A percentile compares a stretch with the other conserved stretches of the same genome.
Evolutionary conservation across 495 filamentous ascomycete species (phyloP).

Genomic region (Copromyces sp.): DNA sequence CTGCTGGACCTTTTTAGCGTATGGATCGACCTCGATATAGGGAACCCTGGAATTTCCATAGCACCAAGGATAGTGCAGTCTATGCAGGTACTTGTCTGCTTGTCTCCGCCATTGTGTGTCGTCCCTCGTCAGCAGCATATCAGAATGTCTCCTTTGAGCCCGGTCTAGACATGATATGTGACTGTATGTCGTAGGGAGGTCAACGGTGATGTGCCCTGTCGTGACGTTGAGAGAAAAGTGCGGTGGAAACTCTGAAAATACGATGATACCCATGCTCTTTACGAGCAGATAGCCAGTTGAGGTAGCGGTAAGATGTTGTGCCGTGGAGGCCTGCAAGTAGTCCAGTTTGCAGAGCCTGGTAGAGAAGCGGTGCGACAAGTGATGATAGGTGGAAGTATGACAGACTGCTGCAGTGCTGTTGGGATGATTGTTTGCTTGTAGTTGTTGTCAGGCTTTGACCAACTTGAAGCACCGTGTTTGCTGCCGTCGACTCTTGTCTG

Average conservation of each 20-base stretch:
- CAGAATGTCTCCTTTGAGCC: neutral
- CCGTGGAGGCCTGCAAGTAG: neutral
- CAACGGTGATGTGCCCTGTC: neutral
- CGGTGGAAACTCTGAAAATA: neutral
- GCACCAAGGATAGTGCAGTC: too few species aligned
- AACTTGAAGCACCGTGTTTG: neutral
- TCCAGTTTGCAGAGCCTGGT: neutral
- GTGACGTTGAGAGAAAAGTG: neutral
- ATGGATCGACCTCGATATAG: neutral
- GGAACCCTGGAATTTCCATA: neutral
- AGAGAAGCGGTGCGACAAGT: neutral
- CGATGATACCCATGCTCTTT: neutral
- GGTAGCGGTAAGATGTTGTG: neutral
- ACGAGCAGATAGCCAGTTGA: neutral
- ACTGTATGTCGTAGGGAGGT: neutral
- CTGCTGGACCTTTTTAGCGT: neutral
- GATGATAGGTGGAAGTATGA: neutral
- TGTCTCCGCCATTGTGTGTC: too few species aligned
- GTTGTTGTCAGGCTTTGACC: neutral
- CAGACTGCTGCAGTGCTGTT: neutral
- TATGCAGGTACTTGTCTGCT: too few species aligned
- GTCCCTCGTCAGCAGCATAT: neutral
- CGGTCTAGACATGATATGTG: neutral
- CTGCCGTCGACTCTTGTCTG: neutral
- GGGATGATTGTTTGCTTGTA: neutral